Base-by-base conservation (phyloP, 176 grass and related monocot species). In the Cocos nucifera region DNA sequence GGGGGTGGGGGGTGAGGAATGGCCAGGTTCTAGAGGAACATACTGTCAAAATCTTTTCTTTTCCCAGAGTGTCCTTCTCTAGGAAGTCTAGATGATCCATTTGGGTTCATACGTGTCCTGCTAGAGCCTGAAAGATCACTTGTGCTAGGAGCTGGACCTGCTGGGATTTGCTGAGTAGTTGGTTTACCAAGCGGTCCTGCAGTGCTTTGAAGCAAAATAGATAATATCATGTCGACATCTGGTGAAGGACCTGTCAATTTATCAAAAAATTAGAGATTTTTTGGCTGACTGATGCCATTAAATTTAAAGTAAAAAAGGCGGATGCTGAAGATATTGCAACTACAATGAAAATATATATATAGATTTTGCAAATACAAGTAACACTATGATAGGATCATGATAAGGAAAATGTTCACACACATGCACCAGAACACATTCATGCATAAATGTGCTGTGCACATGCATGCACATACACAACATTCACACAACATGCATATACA, bases 151-250 rank as follows among this genome's bases (percentile, higher is more conserved):
- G 58, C 61, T 48, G 65, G 86, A 89, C 63, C 74, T 30, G 60
- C 21, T 4, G 54, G 49, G 24, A 59, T 32, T 68, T 73, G 83
- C 17, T 35, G 66, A 62, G 51, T 52, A 22, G 59, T 65, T 69
- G 83, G 54, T 76, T 83, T 97, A 21, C 66, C 75, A 65, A 53
- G 50, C 63, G 65, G 78, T 62, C 67, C 59, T 72, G 80, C 63
- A 63, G 72, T 79, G 73, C 82, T 85, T 69, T 95, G 85, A 58
- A 89, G 60, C 70, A 89, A 64, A 67, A 89, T 77, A 16, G 72
- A 77, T 69, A 95, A 76, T 71, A 89, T 79, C 62, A 95, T 53
- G 71, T 95, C 89, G 26, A 72, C 59, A 72, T 95, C 89, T 32
- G 89, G 85, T 24, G 74, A 80, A 60, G 81, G 67, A 51, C 89